phyloP scores from a whole-genome alignment of 306 rosid genomes.

The Casuarina equisetifolia region DNA sequence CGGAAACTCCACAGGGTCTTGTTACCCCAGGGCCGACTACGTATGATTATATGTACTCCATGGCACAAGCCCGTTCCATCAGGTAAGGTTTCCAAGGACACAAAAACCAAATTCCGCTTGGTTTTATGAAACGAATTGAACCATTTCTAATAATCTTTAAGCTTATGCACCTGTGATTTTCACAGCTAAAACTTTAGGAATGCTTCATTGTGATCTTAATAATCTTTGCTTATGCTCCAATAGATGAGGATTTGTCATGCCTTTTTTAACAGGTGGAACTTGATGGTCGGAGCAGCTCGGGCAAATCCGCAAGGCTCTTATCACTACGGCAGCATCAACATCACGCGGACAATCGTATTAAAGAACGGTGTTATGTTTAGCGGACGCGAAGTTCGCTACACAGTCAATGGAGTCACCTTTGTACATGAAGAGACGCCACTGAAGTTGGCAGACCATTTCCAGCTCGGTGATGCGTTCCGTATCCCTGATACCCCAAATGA shows the following conservation, averaged over 20 bases:
- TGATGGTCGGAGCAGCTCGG: background rate
- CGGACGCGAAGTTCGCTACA: background rate
- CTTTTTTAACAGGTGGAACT: background rate
- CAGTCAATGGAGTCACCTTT: slow-evolving; percentile 15
- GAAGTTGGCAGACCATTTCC: slow-evolving; percentile 14
- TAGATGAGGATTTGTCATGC: background rate
- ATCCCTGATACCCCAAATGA: background rate
- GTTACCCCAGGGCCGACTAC: slow-evolving; percentile 11
- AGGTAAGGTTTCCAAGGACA: background rate
- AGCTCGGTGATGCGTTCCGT: background rate
- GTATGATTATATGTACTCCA: background rate
- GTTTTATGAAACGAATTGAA: too few species aligned
- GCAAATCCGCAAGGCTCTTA: slow-evolving; percentile 9
- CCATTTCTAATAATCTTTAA: too few species aligned
- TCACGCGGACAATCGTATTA: background rate
- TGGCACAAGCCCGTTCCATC: slow-evolving; percentile 6
- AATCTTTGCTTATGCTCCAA: too few species aligned
- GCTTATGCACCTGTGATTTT: too few species aligned
- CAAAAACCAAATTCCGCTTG: too few species aligned
- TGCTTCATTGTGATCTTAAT: too few species aligned
- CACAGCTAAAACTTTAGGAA: too few species aligned
- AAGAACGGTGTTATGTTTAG: background rate
- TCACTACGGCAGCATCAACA: background rate
- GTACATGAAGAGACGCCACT: background rate
- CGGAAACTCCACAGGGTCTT: background rate